A percentile compares a stretch with the other conserved stretches of the same genome.
Conservation (phyloP, 176 grass and related monocot genomes). For the Eragrostis curvula region DNA sequence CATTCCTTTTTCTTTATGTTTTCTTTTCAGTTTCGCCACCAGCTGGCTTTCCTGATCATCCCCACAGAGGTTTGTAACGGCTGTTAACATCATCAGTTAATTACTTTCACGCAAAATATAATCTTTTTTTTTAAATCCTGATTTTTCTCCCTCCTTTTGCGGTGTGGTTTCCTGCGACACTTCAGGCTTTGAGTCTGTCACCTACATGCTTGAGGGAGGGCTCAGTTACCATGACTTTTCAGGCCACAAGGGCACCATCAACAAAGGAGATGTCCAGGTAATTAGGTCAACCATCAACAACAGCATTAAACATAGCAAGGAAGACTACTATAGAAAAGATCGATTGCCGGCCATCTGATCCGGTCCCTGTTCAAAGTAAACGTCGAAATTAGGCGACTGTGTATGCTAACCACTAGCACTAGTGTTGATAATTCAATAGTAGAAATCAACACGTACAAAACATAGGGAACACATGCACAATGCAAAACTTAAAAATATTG, state of each 20-base stretch:
- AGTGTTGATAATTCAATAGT: too few species aligned
- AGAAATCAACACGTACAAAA: not conserved
- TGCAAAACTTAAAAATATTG: not conserved
- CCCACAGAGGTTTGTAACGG: slow-evolving; percentile 62
- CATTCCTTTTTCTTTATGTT: not conserved
- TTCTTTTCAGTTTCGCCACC: slow-evolving; percentile 64
- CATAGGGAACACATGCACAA: not conserved
- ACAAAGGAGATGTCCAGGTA: slow-evolving; percentile 77
- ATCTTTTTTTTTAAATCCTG: too few species aligned
- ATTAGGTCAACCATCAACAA: slow-evolving; percentile 45
- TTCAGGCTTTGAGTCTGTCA: slow-evolving; percentile 80
- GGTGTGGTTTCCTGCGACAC: not conserved
- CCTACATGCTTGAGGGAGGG: slow-evolving; percentile 85
- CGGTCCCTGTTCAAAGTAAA: not conserved
- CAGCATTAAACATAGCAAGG: not conserved
- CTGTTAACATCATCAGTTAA: not conserved
- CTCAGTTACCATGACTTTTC: slow-evolving; percentile 84
- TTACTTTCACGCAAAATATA: not conserved
- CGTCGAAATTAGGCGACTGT: not conserved
- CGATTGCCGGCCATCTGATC: not conserved
- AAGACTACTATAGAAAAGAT: not conserved
- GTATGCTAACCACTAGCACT: too few species aligned
- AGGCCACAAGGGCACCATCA: slow-evolving; percentile 86
- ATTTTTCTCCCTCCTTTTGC: not conserved
- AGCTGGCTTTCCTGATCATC: slow-evolving; percentile 74